Conservation (phyloP, 768 basidiomycete species). For the Vishniacozyma victoriae region DNA sequence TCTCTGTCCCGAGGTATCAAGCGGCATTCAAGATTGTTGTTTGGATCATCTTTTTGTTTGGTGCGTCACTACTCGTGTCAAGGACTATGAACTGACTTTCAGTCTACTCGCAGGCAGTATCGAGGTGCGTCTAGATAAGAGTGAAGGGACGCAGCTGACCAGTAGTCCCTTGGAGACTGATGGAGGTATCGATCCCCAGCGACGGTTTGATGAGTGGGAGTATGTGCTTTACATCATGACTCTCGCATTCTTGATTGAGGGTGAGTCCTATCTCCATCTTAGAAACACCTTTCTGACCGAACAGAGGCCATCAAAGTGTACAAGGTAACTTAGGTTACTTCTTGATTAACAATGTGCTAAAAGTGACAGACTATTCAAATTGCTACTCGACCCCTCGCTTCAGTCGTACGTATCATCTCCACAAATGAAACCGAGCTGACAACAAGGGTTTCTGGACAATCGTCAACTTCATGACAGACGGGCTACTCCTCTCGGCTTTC, state of each 20-base stretch:
- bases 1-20: slow-evolving; percentile 85
- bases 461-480: slow-evolving; percentile 66
- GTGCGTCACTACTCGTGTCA: slow-evolving; percentile 4
- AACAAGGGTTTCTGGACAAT: slow-evolving; percentile 33
- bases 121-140: slow-evolving; percentile 23
- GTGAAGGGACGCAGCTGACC: too few species aligned
- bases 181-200: slow-evolving; percentile 58
- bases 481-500: slow-evolving; percentile 68
- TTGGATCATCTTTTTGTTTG: slow-evolving; percentile 28
- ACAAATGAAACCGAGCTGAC: slow-evolving; percentile 51
- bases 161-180: slow-evolving; percentile 70
- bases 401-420: slow-evolving; percentile 55
- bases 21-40: slow-evolving; percentile 67
- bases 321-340: slow-evolving; percentile 50
- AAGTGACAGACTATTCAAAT: slow-evolving; percentile 57
- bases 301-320: slow-evolving; percentile 49
- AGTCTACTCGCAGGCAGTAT: slow-evolving; percentile 42
- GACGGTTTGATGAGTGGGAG: slow-evolving; percentile 72
- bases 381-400: slow-evolving; percentile 55
- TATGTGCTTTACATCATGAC: slow-evolving; percentile 70
- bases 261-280: slow-evolving; percentile 48
- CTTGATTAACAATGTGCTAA: slow-evolving; percentile 1
- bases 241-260: slow-evolving; percentile 71
- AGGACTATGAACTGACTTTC: slow-evolving; percentile 5
- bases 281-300: slow-evolving; percentile 8